These are phyloP conservation scores for Trypanosoma boissoni DNA, from an alignment of 208 protist genomes.

Conservation along the genomic window DNA sequence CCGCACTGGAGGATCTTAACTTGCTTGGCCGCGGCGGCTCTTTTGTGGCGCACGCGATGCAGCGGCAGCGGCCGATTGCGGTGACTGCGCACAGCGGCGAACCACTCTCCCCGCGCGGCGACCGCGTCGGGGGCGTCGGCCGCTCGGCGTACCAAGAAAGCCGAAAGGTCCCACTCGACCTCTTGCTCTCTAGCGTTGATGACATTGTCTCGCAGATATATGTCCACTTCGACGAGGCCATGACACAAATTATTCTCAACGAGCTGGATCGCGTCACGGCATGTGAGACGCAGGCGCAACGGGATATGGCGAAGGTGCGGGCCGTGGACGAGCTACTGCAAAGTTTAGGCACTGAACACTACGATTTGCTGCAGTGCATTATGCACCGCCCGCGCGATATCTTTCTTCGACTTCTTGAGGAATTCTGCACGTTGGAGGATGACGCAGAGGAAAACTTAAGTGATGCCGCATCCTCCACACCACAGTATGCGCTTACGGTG, in stretches of 20 bases:
- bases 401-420: constrained; percentile 80
- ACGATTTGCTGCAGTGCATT: constrained; percentile 81
- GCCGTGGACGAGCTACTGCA: constrained; percentile 78
- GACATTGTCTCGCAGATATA: constrained; percentile 91
- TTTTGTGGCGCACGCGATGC: constrained; percentile 69
- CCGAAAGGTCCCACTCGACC: constrained; percentile 75
- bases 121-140: constrained; percentile 56
- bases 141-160: constrained; percentile 58
- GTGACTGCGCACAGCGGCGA: constrained; percentile 70
- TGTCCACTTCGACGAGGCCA: constrained; percentile 84
- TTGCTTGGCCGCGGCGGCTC: constrained; percentile 14
- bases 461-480: constrained; percentile 6
- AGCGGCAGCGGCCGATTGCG: constrained; percentile 62
- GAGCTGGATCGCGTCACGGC: constrained; percentile 77
- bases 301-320: constrained; percentile 57
- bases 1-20: constrained; percentile 34
- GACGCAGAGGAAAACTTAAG: constrained; percentile 27
- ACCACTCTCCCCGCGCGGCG: constrained; percentile 74
- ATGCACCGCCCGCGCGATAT: constrained; percentile 81
- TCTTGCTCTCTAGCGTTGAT: constrained; percentile 80
- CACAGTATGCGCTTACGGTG: constrained; percentile 40
- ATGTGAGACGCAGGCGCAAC: constrained; percentile 62
- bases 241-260: constrained; percentile 89
- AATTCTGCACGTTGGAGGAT: constrained; percentile 86
- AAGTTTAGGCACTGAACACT: constrained; percentile 74